These are phyloP conservation scores for Psilocybe subaeruginosa DNA, from an alignment of 768 basidiomycete genomes.

Conservation along the genomic window DNA sequence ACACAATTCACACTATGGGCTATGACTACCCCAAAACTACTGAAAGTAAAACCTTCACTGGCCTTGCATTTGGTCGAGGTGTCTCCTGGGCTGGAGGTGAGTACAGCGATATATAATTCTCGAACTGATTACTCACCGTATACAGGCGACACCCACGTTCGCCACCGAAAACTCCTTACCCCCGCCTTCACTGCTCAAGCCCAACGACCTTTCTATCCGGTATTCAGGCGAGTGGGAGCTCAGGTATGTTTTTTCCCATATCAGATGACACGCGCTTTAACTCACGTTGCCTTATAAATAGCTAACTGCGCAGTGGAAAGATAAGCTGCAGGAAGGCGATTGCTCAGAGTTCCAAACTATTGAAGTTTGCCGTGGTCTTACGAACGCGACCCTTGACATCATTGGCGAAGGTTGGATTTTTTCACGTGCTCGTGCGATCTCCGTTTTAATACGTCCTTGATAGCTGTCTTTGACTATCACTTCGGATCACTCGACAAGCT, in stretches of 20 bases:
- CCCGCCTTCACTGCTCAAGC: slow-evolving; percentile 13
- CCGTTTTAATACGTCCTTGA: background rate
- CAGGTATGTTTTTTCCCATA: background rate
- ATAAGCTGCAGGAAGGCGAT: slow-evolving; percentile 13
- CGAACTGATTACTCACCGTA: background rate
- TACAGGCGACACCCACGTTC: slow-evolving; percentile 12
- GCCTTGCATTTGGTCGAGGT: slow-evolving; percentile 8
- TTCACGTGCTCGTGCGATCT: background rate
- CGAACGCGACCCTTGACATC: slow-evolving; percentile 12
- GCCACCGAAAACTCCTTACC: slow-evolving; percentile 11
- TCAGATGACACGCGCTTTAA: background rate
- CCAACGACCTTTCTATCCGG: slow-evolving; percentile 12
- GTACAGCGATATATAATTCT: background rate
- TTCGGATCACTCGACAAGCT: slow-evolving; percentile 10
- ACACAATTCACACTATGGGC: slow-evolving; percentile 13
- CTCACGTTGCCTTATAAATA: background rate
- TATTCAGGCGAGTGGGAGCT: slow-evolving; percentile 9
- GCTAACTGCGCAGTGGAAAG: slow-evolving; percentile 13
- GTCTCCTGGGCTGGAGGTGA: slow-evolving; percentile 15
- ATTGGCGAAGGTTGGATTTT: slow-evolving; percentile 9
- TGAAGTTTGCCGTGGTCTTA: slow-evolving; percentile 10
- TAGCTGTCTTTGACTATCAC: slow-evolving; percentile 16
- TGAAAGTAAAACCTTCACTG: slow-evolving; percentile 12
- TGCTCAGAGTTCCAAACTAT: slow-evolving; percentile 14
- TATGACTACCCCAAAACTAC: slow-evolving; percentile 14